phyloP scores from a whole-genome alignment of 345 rosid genomes.

The Bretschneidera sinensis region DNA sequence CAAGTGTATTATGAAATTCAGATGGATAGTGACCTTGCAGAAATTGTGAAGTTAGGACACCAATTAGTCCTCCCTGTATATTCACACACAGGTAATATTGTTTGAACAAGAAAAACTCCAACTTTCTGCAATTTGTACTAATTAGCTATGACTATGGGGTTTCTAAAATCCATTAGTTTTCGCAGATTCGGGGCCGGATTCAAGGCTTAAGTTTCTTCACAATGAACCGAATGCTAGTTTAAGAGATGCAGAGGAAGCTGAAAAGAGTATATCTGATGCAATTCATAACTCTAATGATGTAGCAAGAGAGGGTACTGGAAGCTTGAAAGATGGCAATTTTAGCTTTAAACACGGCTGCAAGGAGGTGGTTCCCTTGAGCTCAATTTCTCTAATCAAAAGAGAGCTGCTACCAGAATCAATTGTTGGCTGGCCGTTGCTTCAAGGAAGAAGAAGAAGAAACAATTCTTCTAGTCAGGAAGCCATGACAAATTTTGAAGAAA shows the following conservation, averaged over 20 bases:
- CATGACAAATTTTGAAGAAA: too few species aligned
- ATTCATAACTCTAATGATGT: conserved; percentile 1
- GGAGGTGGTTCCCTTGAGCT: conserved; percentile 9
- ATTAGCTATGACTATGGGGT: too few species aligned
- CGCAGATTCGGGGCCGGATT: conserved; percentile 20
- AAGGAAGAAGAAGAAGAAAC: conserved; percentile 1
- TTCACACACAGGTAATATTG: conserved; percentile 24
- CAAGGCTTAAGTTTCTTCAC: conserved; percentile 3
- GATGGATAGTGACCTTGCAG: conserved; percentile 4
- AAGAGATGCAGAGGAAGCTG: conserved; percentile 6
- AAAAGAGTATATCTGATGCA: conserved; percentile 2
- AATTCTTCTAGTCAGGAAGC: conserved; percentile 1
- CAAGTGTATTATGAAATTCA: background rate
- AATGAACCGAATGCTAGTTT: conserved; percentile 4
- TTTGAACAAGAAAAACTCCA: too few species aligned
- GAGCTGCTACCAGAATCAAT: conserved; percentile 25
- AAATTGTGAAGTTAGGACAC: background rate
- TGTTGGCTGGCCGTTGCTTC: conserved; percentile 43
- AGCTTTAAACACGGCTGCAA: background rate
- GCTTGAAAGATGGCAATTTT: conserved; percentile 1
- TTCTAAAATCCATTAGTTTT: conserved; percentile 2
- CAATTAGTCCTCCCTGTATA: conserved; percentile 7
- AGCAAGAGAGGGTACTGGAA: conserved; percentile 9
- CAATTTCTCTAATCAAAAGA: conserved; percentile 29
- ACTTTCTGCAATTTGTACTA: too few species aligned